Base-by-base conservation (phyloP, 257 asterid species). In the Penstemon barbatus region DNA sequence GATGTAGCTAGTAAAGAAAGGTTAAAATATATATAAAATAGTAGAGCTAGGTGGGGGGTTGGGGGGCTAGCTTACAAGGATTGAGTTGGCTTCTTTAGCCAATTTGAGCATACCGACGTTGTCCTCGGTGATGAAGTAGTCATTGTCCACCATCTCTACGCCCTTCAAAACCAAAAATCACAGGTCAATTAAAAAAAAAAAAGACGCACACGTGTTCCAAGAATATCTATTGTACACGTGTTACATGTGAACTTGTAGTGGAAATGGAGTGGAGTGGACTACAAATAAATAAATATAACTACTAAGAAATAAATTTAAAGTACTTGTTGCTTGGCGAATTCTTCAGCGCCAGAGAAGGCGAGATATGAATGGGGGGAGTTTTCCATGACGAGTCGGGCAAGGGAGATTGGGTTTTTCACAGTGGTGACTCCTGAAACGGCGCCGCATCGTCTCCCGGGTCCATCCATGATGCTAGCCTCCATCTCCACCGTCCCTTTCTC, bases 401-500 rank as follows among this genome's bases (percentile, higher is more conserved):
- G 99, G 4, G 99, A 93, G 12, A 91, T 52, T 3, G 99, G 99
- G 53, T 93, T 93, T 72, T 89, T 93, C 40, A 93, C 96, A 38
- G 86, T 85, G 67, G 96, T 84, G 63, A 93, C 10, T 18, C 99
- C 99, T 3, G 99, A 93, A 69, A 93, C 97, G 72, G 99, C 97
- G 51, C 99, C 99, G 83, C 99, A 93, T 58, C 97, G 95, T 74
- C 99, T 69, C 0, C 89, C 91, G 7, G 72, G 18, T 7, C 99
- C 99, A 56, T 93, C 96, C 97, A 93, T 93, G 74, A 93, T 93
- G 70, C 97, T 90, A 4, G 99, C 99, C 85, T 93, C 99, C 99
- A 93, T 93, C 89, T 93, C 99, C 74, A 81, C 99, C 81, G 96
- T 93, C 45, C 96, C 99, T 53, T 87, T 79, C 77, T 77, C 95